phyloP scores from a whole-genome alignment of 1,139 yeast species.

The Zygosaccharomyces pseudobailii region DNA sequence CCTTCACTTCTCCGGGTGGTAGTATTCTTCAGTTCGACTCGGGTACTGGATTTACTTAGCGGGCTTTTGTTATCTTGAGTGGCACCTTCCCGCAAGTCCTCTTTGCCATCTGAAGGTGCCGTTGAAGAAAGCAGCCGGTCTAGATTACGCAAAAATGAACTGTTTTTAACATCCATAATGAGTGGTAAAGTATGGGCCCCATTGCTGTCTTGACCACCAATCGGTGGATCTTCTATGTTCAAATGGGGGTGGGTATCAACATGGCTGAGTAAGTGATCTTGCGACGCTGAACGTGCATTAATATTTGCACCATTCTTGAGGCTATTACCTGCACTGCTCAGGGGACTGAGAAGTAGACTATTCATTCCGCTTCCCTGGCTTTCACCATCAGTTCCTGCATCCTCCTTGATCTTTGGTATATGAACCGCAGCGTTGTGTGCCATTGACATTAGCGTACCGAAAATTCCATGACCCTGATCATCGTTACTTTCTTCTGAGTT shows the following conservation, averaged over 20 bases:
- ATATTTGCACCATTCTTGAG: neutral
- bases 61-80: conserved; percentile 1
- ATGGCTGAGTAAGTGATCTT: neutral
- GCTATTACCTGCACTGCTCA: conserved; percentile 1
- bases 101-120: neutral
- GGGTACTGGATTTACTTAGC: neutral
- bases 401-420: conserved; percentile 19
- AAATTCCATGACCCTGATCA: conserved; percentile 12
- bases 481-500: conserved; percentile 1
- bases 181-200: conserved; percentile 14
- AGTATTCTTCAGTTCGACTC: neutral
- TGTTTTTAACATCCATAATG: conserved; percentile 17
- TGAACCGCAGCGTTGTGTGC: conserved; percentile 25
- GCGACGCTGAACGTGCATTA: neutral
- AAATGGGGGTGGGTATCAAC: neutral
- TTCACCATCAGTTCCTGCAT: conserved; percentile 7
- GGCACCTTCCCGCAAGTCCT: conserved; percentile 7
- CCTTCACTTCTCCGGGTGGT: neutral
- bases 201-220: conserved; percentile 9
- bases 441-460: conserved; percentile 20
- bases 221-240: neutral
- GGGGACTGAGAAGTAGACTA: neutral
- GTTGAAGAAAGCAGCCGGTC: conserved; percentile 32
- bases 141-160: conserved; percentile 36
- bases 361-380: conserved; percentile 4